Percentiles rank a stretch among this genome's conserved stretches.
phyloP scores from a whole-genome alignment of 2,329 filamentous ascomycete genomes.

The Trichoderma afroharzianum region DNA sequence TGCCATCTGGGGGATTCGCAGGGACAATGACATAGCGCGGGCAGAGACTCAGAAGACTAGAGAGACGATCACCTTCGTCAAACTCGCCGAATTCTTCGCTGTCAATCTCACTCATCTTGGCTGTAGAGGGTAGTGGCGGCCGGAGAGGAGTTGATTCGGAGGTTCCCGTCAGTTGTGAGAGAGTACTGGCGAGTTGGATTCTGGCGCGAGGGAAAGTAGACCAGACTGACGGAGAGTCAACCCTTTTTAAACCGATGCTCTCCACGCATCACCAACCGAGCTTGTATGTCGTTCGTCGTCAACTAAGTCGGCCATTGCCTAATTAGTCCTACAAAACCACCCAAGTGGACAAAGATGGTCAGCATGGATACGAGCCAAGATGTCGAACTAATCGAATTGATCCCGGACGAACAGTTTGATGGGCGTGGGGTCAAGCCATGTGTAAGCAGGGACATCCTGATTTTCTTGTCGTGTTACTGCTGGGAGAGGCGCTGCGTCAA shows the following conservation, averaged over 20 bases:
- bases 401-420: background rate
- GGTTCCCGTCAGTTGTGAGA: background rate
- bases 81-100: background rate
- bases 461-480: background rate
- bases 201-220: background rate
- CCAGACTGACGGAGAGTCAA: background rate
- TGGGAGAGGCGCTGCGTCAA: background rate
- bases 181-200: background rate
- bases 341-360: background rate
- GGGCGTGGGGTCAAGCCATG: background rate
- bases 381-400: background rate
- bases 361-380: background rate
- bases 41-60: constrained; percentile 1
- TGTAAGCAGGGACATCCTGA: background rate
- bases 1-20: background rate
- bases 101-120: background rate
- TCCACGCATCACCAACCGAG: background rate
- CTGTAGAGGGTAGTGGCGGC: too few relatives aligned
- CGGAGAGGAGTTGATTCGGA: background rate
- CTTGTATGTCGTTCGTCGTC: background rate
- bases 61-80: background rate
- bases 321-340: too few relatives aligned
- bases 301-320: background rate
- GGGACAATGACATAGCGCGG: constrained; percentile 4
- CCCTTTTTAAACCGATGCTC: background rate